These are phyloP conservation scores for Stephania cephalantha DNA, from an alignment of 164 flowering plant genomes.

Conservation along the genomic window DNA sequence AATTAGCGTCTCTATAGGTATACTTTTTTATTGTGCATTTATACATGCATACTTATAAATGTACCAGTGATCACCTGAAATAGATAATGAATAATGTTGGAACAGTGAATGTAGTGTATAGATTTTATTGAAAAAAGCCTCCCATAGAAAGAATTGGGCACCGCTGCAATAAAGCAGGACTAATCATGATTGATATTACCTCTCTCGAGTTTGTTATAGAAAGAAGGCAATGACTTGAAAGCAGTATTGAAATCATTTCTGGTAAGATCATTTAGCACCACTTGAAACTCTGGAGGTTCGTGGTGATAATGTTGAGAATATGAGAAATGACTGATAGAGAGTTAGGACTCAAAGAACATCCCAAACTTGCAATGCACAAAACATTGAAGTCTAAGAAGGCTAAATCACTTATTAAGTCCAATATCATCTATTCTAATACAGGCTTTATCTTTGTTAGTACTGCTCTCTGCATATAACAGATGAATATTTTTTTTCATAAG, in stretches of 20 bases:
- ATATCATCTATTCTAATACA: too few species aligned
- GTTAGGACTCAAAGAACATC: too few species aligned
- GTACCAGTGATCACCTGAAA: constrained; percentile 37
- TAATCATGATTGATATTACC: constrained; percentile 20
- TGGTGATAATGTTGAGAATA: too few species aligned
- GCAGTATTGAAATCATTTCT: constrained; percentile 61
- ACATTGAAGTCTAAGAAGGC: too few species aligned
- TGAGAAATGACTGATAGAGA: too few species aligned
- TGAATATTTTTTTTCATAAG: too few species aligned
- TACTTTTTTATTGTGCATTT: neutral
- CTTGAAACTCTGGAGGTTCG: constrained; percentile 30
- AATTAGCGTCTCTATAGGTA: too few species aligned
- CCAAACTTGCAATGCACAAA: too few species aligned
- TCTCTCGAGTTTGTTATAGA: constrained; percentile 20
- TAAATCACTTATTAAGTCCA: too few species aligned
- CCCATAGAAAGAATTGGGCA: constrained; percentile 55
- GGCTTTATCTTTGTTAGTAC: too few species aligned
- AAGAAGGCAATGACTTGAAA: constrained; percentile 30
- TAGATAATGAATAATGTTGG: constrained; percentile 55
- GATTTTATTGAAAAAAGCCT: constrained; percentile 44
- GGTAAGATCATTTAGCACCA: constrained; percentile 59
- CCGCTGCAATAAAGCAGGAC: constrained; percentile 38
- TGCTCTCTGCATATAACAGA: too few species aligned
- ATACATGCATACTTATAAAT: neutral
- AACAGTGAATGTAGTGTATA: constrained; percentile 58